These are phyloP conservation scores for Gaeumannomyces sp. DNA, from an alignment of 2,329 filamentous ascomycete genomes.

Conservation along the genomic window DNA sequence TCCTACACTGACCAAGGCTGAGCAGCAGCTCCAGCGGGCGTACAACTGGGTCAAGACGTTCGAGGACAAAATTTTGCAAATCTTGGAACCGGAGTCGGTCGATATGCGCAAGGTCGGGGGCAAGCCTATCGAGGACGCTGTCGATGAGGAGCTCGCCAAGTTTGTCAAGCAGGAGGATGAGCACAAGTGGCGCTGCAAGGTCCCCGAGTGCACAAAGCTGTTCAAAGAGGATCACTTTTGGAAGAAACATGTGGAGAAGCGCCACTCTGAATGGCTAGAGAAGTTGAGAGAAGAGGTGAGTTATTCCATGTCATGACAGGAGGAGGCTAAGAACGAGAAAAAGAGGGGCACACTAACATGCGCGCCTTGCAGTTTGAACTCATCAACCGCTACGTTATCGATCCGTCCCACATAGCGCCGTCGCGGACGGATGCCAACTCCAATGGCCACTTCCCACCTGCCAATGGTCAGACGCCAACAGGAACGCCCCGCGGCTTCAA, in stretches of 20 bases:
- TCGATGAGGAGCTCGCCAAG: slow-evolving; percentile 80
- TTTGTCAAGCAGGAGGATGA: slow-evolving; percentile 97
- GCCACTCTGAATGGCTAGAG: slow-evolving; percentile 83
- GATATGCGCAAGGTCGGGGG: slow-evolving; percentile 90
- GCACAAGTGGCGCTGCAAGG: slow-evolving; percentile 93
- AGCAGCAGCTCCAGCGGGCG: slow-evolving; percentile 87
- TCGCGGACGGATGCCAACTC: slow-evolving; percentile 90
- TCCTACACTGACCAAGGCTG: slow-evolving; percentile 65
- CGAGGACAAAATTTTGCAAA: slow-evolving; percentile 90
- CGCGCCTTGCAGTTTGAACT: slow-evolving; percentile 60
- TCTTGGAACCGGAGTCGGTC: slow-evolving; percentile 81
- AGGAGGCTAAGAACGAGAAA: neutral
- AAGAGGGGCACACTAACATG: slow-evolving; percentile 1
- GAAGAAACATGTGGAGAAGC: slow-evolving; percentile 96
- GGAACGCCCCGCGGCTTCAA: slow-evolving; percentile 93
- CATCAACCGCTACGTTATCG: slow-evolving; percentile 89
- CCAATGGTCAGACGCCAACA: slow-evolving; percentile 65
- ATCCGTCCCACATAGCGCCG: slow-evolving; percentile 90
- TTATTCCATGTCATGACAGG: neutral
- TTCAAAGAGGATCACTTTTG: slow-evolving; percentile 98
- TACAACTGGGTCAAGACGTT: slow-evolving; percentile 99
- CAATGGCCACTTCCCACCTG: slow-evolving; percentile 87
- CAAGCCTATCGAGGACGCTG: slow-evolving; percentile 74
- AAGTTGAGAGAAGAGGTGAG: slow-evolving; percentile 76
- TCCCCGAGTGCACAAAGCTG: slow-evolving; percentile 90